phyloP scores from a whole-genome alignment of 805 yeast species.

The Kazachstania kunashirensis region DNA sequence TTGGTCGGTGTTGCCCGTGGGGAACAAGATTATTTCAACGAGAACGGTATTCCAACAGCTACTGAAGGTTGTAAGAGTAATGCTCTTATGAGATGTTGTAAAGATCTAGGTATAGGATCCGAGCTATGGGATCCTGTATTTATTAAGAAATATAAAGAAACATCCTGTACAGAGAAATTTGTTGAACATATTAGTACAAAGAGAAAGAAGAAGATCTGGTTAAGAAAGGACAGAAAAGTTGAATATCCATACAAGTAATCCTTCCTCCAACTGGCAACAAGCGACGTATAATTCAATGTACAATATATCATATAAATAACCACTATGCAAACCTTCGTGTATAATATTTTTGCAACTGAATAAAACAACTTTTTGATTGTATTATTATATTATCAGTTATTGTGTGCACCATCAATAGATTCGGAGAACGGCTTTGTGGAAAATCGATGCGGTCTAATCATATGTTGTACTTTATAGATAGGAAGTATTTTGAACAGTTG shows the following conservation, averaged over 20 bases:
- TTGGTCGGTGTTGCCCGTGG: conserved; percentile 90
- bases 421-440: no score
- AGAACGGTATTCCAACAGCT: conserved; percentile 85
- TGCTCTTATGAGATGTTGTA: conserved; percentile 96
- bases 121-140: conserved; percentile 96
- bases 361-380: no score
- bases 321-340: no score
- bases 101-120: conserved; percentile 92
- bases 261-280: no score
- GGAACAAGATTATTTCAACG: conserved; percentile 85
- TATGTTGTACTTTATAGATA: no score
- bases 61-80: conserved; percentile 95
- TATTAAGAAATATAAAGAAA: conserved; percentile 56
- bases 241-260: conserved; percentile 71
- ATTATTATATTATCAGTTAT: no score
- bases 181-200: conserved; percentile 77
- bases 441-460: no score
- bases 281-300: no score
- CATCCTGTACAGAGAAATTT: conserved; percentile 68
- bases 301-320: no score
- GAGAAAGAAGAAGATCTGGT: conserved; percentile 87
- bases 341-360: no score
- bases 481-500: no score
- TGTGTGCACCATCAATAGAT: no score
- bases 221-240: conserved; percentile 68